Conservation (phyloP, 768 basidiomycete species). For the Suillus fuscotomentosus region DNA sequence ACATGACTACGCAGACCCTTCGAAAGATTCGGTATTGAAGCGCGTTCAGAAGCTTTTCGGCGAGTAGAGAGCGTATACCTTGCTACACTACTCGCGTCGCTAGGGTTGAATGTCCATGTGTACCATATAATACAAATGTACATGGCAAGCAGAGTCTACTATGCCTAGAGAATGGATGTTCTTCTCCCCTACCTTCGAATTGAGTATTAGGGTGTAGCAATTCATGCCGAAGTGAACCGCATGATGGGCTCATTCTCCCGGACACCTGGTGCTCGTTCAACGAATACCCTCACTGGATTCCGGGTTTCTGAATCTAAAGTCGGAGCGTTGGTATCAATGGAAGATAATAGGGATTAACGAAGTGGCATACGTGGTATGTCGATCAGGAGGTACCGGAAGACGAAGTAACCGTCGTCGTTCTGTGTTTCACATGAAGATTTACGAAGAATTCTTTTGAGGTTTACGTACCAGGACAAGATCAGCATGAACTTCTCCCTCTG, state of each 20-base stretch:
- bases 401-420: slow-evolving; percentile 77
- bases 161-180: slow-evolving; percentile 7
- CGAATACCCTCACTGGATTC: slow-evolving; percentile 65
- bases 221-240: slow-evolving; percentile 53
- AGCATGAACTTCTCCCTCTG: slow-evolving; percentile 81
- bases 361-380: slow-evolving; percentile 71
- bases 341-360: slow-evolving; percentile 17
- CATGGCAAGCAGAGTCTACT: slow-evolving; percentile 16
- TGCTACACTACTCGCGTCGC: neutral
- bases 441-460: slow-evolving; percentile 7
- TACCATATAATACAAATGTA: slow-evolving; percentile 24
- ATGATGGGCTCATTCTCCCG: slow-evolving; percentile 70
- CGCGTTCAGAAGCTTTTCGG: slow-evolving; percentile 96
- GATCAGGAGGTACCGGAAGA: slow-evolving; percentile 73
- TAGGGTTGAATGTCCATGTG: slow-evolving; percentile 19
- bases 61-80: slow-evolving; percentile 51
- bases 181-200: neutral
- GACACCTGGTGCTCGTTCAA: slow-evolving; percentile 65
- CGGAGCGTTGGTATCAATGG: slow-evolving; percentile 6
- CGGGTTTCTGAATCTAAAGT: slow-evolving; percentile 57
- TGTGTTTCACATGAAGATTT: slow-evolving; percentile 28
- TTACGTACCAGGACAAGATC: slow-evolving; percentile 67
- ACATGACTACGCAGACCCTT: slow-evolving; percentile 64
- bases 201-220: slow-evolving; percentile 9
- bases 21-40: slow-evolving; percentile 94